Base-by-base conservation (phyloP, 179 eudicot genomes). In the Silene coronaria region DNA sequence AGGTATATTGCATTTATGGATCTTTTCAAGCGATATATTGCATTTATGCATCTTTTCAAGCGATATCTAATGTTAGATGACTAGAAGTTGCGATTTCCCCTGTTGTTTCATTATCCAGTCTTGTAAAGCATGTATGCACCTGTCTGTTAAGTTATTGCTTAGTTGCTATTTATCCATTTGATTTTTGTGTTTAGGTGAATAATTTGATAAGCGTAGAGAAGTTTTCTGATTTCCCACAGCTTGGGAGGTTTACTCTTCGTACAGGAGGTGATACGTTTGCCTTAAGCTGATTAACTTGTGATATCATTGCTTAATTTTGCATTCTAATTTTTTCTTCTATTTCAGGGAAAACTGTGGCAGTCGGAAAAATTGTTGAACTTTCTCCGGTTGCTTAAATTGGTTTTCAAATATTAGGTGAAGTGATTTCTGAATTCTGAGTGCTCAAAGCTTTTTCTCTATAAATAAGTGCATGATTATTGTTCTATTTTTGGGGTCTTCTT, bases 221-320 rank as follows among this genome's bases (percentile, higher is more conserved):
- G 82, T 93, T 89, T 77, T 62, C 93, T 53, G 92, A 93, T 63
- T 90, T 91, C 73, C 74, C 93, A 19, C 98, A 91, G 83, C 92
- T 93, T 45, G 98, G 98, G 75, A 82, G 97, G 79, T 93, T 93
- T 79, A 93, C 97, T 78, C 98, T 91, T 66, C 92, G 98, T 45
- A 90, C 97, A 19, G 96, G 91, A 91, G 98, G 98, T 93, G 67
- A 79, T 76, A 19, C 1, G 3, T 70, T 74, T 63, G 27, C 76
- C 62, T 45, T 5, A 38, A 16, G 61, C 67, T 66, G 45, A 27
- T 73, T 57, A 72, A 45, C 68, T 67, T 26, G 72, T 12, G 30
- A 28, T 70, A 5, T 57, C n/a, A 12, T 9, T 12, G 48, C 48
- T 23, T 23, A 3, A 48, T 12, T 23, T 3, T 42, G 21, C 13